Evolutionary conservation across 2,329 filamentous ascomycete genomes (phyloP).

Genomic region (Ophiostoma sp.): DNA sequence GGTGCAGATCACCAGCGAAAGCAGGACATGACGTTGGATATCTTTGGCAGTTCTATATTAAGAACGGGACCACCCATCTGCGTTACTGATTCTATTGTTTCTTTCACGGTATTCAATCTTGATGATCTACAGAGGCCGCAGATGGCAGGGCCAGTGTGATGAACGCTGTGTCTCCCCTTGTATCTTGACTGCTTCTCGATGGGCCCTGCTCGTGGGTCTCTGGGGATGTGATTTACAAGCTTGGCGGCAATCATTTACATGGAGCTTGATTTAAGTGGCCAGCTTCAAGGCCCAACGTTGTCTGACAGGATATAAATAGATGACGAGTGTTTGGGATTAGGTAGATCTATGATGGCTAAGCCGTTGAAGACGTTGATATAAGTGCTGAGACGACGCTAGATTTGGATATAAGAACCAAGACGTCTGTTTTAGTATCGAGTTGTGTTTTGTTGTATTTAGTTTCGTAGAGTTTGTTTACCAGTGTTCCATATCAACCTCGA

Average conservation of each 20-base stretch:
- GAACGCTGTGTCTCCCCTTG: background rate
- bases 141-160: background rate
- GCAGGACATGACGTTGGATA: background rate
- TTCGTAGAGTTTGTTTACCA: too few relatives aligned
- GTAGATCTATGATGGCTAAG: background rate
- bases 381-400: background rate
- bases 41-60: background rate
- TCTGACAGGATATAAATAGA: background rate
- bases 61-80: conserved; percentile 1
- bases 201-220: background rate
- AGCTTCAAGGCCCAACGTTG: background rate
- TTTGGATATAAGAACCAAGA: background rate
- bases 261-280: background rate
- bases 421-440: too few relatives aligned
- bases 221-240: background rate
- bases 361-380: background rate
- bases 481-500: too few relatives aligned
- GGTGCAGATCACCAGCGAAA: background rate
- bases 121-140: background rate
- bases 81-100: background rate
- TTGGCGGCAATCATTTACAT: background rate
- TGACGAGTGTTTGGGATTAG: background rate
- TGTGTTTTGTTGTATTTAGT: too few relatives aligned
- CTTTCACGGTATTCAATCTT: background rate
- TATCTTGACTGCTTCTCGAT: background rate